Evolutionary conservation across 257 asterid species (phyloP).

Genomic region (Leptodermis oblonga): DNA sequence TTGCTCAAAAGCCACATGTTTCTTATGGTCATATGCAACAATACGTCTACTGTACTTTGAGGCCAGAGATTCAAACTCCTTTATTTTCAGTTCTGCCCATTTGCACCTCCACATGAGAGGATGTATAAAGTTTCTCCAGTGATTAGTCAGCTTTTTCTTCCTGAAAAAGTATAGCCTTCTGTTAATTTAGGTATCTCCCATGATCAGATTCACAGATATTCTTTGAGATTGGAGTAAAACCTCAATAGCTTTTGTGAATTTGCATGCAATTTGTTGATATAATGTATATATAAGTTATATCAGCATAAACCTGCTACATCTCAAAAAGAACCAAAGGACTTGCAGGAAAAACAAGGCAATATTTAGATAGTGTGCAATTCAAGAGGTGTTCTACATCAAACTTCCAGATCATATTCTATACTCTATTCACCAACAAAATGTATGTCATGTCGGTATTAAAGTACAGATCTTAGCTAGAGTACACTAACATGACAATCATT

Average conservation of each 20-base stretch:
- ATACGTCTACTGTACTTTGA: conserved; percentile 44
- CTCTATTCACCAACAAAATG: neutral
- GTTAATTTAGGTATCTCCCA: neutral
- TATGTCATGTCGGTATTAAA: neutral
- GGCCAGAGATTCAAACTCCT: conserved; percentile 60
- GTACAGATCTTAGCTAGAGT: neutral
- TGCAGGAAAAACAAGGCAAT: neutral
- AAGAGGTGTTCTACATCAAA: neutral
- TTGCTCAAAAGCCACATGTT: conserved; percentile 39
- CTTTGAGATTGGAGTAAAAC: neutral
- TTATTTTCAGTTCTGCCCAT: conserved; percentile 77
- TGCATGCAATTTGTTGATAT: neutral
- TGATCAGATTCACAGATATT: neutral
- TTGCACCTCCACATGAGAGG: conserved; percentile 96
- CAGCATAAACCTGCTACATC: neutral
- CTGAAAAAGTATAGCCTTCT: conserved; percentile 38
- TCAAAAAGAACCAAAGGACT: neutral
- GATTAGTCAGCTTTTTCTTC: conserved; percentile 73
- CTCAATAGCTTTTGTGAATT: neutral
- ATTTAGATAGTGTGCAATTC: neutral
- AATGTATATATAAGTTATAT: neutral
- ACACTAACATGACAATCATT: neutral
- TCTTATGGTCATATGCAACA: conserved; percentile 38
- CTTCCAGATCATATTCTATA: neutral
- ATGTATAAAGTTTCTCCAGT: conserved; percentile 76